Conservation (phyloP, 2,329 filamentous ascomycete genomes). For the Arthrobotrys entomopaga region DNA sequence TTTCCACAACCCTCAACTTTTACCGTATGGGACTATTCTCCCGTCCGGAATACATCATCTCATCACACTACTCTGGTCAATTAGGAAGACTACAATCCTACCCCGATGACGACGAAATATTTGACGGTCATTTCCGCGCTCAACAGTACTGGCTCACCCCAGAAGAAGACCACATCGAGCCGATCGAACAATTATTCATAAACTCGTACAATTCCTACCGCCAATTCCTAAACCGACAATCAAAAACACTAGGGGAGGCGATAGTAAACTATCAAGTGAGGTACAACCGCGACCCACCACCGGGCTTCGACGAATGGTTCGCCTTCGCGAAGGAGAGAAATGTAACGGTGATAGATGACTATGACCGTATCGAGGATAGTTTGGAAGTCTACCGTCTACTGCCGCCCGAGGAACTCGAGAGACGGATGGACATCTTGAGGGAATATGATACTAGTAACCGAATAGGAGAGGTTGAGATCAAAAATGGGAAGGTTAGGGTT, state of each 20-base stretch:
- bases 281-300: constrained; percentile 64
- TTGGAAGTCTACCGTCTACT: constrained; percentile 62
- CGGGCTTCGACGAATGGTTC: constrained; percentile 66
- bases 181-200: constrained; percentile 33
- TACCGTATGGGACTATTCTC: too few relatives aligned
- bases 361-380: constrained; percentile 63
- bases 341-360: constrained; percentile 67
- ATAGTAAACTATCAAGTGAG: constrained; percentile 62
- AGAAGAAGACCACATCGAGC: not conserved
- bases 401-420: constrained; percentile 59
- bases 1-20: too few relatives aligned
- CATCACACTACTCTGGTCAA: too few relatives aligned
- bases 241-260: constrained; percentile 26
- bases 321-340: constrained; percentile 62
- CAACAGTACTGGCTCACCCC: constrained; percentile 24
- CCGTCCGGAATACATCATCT: too few relatives aligned
- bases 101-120: not conserved
- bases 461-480: not conserved
- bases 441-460: constrained; percentile 51
- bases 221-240: constrained; percentile 25
- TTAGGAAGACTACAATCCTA: too few relatives aligned
- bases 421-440: constrained; percentile 54
- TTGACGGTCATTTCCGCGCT: constrained; percentile 7
- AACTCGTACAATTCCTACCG: constrained; percentile 30
- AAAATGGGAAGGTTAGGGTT: not conserved